Base-by-base conservation (phyloP, 495 filamentous ascomycete genomes). In the Beverwykella pulmonaria region DNA sequence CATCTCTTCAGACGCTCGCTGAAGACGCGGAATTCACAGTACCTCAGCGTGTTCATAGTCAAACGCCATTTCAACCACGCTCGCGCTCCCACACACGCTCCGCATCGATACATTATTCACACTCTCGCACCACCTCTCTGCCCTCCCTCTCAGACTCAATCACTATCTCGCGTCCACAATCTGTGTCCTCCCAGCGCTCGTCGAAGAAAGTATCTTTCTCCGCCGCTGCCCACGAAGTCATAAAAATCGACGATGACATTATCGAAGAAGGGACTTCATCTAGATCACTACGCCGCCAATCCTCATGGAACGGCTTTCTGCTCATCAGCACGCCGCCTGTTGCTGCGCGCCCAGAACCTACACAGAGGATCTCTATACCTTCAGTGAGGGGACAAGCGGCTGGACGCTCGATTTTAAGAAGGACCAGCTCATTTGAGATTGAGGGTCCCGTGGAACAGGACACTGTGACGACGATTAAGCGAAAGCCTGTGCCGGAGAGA, bases 141-240 rank as follows among this genome's bases (percentile, higher is more conserved):
- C 39, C 6, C 6, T 10, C 8, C 17, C 8, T n/a, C 2, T 4
- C 39, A 44, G 39, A 44, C 9, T 10, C 39, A 2, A 2, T n/a
- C 9, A 7, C 39, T 14, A 44, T 44, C 39, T 44, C 39, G 5
- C 32, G 32, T 34, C 32, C 32, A 5, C 32, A 34, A 34, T 34
- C 32, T 6, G 32, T 12, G 32, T 5, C 32, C 5, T 34, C 32
- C 12, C 32, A 34, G 32, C 32, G 32, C 32, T 29, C 19, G 5
- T 52, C 22, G n/a, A 52, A 52, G 48, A 52, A 23, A 26, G 48
- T 52, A 7, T 52, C 48, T 23, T 52, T 52, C 26, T 52, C 48
- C n/a, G 3, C 9, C 4, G 19, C 5, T 19, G 4, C 48, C 26
- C 8, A 52, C 20, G 10, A 8, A 10, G 17, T 52, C n/a, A 52